Evolutionary conservation across 306 rosid genomes (phyloP).

Genomic region (Phaseolus lunatus): DNA sequence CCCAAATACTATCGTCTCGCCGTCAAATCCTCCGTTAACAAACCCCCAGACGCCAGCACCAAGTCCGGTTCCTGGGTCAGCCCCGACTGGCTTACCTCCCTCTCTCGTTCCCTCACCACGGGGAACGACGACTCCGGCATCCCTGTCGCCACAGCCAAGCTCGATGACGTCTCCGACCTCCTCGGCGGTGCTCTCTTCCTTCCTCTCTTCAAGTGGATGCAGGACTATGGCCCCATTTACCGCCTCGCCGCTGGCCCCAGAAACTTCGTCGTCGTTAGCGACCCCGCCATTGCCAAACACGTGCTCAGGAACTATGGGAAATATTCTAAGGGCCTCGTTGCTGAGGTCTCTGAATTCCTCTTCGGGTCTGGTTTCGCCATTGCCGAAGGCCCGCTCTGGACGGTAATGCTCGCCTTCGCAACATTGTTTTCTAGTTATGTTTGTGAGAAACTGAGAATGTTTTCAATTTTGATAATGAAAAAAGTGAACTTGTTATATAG

Average conservation of each 20-base stretch:
- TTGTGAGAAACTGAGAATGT: neutral
- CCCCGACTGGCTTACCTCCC: conserved; percentile 94
- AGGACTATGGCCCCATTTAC: conserved; percentile 79
- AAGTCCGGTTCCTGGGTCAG: conserved; percentile 83
- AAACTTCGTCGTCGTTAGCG: conserved; percentile 90
- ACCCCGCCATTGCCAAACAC: conserved; percentile 90
- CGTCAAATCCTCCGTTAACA: conserved; percentile 63
- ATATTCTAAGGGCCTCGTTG: conserved; percentile 77
- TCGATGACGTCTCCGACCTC: conserved; percentile 92
- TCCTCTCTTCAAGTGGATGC: conserved; percentile 92
- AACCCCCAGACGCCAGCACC: conserved; percentile 46
- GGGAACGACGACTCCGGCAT: conserved; percentile 75
- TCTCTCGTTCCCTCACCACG: conserved; percentile 59
- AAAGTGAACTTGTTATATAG: neutral
- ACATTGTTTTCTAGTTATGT: neutral
- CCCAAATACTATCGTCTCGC: conserved; percentile 43
- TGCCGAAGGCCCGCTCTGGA: conserved; percentile 98
- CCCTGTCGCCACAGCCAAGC: conserved; percentile 78
- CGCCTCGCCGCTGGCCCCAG: conserved; percentile 93
- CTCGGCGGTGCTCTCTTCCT: conserved; percentile 93
- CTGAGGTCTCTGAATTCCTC: conserved; percentile 90
- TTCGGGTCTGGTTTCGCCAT: conserved; percentile 93
- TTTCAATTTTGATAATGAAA: neutral
- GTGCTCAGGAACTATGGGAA: conserved; percentile 83
- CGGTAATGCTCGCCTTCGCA: conserved; percentile 57